phyloP scores from a whole-genome alignment of 2,329 filamentous ascomycete genomes.

The Fusarium pseudocircinatum region DNA sequence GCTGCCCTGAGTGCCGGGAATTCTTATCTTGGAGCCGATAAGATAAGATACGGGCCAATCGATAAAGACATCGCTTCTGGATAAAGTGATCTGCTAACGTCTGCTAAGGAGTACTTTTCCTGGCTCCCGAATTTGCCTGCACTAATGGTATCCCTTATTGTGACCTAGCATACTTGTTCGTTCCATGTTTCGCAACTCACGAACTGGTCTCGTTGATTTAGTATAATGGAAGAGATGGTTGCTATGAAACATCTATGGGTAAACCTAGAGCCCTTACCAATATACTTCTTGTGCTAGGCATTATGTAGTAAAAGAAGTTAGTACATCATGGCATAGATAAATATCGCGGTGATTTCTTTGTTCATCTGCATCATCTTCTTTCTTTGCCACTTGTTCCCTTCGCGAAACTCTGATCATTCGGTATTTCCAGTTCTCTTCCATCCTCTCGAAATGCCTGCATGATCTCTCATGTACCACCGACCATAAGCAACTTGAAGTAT shows the following conservation, averaged over 20 bases:
- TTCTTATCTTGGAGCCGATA: neutral
- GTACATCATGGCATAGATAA: fast-evolving
- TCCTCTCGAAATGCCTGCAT: fast-evolving
- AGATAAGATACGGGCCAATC: neutral
- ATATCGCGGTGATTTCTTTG: fast-evolving
- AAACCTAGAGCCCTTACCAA: fast-evolving
- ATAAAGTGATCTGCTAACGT: neutral
- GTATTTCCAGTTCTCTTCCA: fast-evolving
- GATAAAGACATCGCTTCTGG: too few relatives aligned
- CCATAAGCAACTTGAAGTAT: fast-evolving
- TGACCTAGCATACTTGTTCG: neutral
- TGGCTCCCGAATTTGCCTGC: fast-evolving
- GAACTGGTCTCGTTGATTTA: neutral
- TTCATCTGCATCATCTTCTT: fast-evolving
- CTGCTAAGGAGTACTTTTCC: neutral
- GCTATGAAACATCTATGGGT: fast-evolving
- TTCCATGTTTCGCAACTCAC: neutral
- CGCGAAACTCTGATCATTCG: neutral
- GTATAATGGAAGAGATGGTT: neutral
- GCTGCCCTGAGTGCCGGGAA: fast-evolving
- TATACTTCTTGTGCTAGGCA: fast-evolving
- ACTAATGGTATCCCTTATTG: neutral
- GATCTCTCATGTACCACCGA: too few relatives aligned
- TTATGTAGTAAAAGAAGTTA: fast-evolving
- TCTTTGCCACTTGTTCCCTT: fast-evolving